Evolutionary conservation across 2,329 filamentous ascomycete species (phyloP).

Genomic region (Nothophaeocryptopus gaeumannii): DNA sequence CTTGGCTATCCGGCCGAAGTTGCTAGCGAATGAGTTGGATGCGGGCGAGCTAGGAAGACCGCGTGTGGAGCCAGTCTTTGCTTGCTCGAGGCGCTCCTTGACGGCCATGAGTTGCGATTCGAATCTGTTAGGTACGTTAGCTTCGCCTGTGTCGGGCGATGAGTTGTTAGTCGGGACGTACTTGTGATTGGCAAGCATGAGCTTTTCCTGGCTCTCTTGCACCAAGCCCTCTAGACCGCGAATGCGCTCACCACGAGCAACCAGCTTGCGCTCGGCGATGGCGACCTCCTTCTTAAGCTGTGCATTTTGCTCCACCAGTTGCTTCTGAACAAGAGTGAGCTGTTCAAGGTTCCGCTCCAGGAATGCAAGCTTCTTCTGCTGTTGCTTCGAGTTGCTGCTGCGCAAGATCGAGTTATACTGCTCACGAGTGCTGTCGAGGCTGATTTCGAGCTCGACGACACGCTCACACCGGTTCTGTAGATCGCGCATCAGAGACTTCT

Average conservation of each 20-base stretch:
- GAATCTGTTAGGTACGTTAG: slow-evolving; percentile 61
- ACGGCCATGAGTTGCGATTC: slow-evolving; percentile 95
- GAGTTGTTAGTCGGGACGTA: slow-evolving; percentile 49
- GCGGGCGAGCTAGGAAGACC: slow-evolving; percentile 63
- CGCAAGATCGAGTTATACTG: slow-evolving; percentile 98
- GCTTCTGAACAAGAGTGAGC: slow-evolving; percentile 92
- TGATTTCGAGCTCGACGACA: slow-evolving; percentile 95
- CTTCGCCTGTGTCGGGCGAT: neutral
- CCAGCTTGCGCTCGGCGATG: slow-evolving; percentile 95
- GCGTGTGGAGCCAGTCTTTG: slow-evolving; percentile 86
- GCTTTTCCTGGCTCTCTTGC: slow-evolving; percentile 97
- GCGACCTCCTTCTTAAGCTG: slow-evolving; percentile 98
- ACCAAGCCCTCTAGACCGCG: slow-evolving; percentile 87
- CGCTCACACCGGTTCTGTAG: slow-evolving; percentile 97
- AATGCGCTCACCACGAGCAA: slow-evolving; percentile 94
- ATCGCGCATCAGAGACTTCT: slow-evolving; percentile 99
- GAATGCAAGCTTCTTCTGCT: slow-evolving; percentile 99
- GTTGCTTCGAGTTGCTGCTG: slow-evolving; percentile 93
- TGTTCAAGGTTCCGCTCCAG: slow-evolving; percentile 97
- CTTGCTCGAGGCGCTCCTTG: slow-evolving; percentile 94
- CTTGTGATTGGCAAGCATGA: slow-evolving; percentile 96
- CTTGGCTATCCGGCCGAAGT: slow-evolving; percentile 68
- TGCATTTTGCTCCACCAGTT: slow-evolving; percentile 96
- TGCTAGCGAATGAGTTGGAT: slow-evolving; percentile 53
- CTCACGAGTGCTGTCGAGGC: slow-evolving; percentile 92